Evolutionary conservation across 768 basidiomycete genomes (phyloP).

Genomic region (Fomitopsis pulvina): DNA sequence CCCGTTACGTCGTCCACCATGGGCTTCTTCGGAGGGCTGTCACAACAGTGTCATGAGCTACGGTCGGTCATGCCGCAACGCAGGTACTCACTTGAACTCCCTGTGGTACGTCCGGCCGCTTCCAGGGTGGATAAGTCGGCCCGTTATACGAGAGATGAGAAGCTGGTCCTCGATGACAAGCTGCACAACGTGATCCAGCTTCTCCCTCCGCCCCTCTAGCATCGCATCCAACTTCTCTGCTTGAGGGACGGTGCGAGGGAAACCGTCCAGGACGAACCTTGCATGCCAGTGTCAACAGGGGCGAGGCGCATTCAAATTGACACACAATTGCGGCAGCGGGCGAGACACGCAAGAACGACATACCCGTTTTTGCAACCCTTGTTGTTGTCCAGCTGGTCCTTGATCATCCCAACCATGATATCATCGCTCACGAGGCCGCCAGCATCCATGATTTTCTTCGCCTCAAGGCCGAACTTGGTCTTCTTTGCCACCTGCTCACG

Average conservation of each 20-base stretch:
- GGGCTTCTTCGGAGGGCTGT: slow-evolving; percentile 94
- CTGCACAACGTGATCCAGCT: slow-evolving; percentile 88
- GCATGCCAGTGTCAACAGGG: neutral
- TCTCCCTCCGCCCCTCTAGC: slow-evolving; percentile 77
- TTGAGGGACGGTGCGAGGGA: slow-evolving; percentile 95
- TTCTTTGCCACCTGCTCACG: slow-evolving; percentile 87
- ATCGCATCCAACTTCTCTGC: slow-evolving; percentile 94
- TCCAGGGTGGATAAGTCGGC: slow-evolving; percentile 85
- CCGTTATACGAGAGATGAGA: slow-evolving; percentile 96
- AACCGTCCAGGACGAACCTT: slow-evolving; percentile 98
- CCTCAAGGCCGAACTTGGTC: slow-evolving; percentile 82
- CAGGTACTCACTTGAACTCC: slow-evolving; percentile 76
- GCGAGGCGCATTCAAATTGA: neutral
- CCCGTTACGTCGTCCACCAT: slow-evolving; percentile 92
- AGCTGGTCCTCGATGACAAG: slow-evolving; percentile 90
- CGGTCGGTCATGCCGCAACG: neutral
- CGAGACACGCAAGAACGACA: slow-evolving; percentile 27
- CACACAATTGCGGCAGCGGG: neutral
- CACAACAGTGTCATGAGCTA: neutral
- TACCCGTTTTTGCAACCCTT: slow-evolving; percentile 92
- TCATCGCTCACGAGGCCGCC: slow-evolving; percentile 96
- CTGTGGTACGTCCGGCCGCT: slow-evolving; percentile 92
- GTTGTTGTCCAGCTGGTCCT: slow-evolving; percentile 92
- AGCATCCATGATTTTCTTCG: slow-evolving; percentile 97
- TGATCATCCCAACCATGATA: slow-evolving; percentile 97